Evolutionary conservation across 768 basidiomycete species (phyloP), one percentile per base, ranked within the genome.

Genomic region (Mrakia frigida): DNA sequence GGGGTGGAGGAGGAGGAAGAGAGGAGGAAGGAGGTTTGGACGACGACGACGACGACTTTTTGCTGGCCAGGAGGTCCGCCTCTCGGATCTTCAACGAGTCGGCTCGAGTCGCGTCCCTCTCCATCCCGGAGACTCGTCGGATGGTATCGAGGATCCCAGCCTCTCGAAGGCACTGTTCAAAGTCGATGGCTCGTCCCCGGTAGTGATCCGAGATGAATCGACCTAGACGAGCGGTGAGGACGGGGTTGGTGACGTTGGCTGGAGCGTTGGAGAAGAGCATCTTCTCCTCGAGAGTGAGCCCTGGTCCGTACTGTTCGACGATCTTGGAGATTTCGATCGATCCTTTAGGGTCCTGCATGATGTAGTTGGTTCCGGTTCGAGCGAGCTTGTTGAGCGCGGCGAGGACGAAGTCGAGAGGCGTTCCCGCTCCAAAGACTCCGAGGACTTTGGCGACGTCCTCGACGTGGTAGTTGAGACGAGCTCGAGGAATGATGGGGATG

Each of bases 401-500:
- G 13, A 84, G 80, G 31, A 90, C 75, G 4, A 79, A 63, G 0
- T 80, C 79, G 70, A 84, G 82, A 0, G 80, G 79, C 0, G 85
- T 83, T 21, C 79, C 74, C 1, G 80, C 60, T 0, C 85, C 83
- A 25, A 86, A 80, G 41, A 85, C 79, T 4, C 79, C 43, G 11
- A 83, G 78, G 16, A 86, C 78, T 23, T 79, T 73, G 0, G 78
- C 61, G 0, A 84, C 52, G 28, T 74, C 78, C 6, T 78, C 79
- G 35, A 76, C 77, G 21, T 81, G 79, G 7, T 83, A 80, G 39
- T 81, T 82, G 41, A 93, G 76, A 41, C 87, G 80, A 16, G 90
- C 92, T 67, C 84, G 84, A 3, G 81, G 79, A 4, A 94, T 85
- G 14, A 88, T 83, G 4, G 84, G 83, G 28, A 88, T 84, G 0